These are phyloP conservation scores for Aspergillus coremiiformis DNA, from an alignment of 495 filamentous ascomycete genomes.

Conservation along the genomic window DNA sequence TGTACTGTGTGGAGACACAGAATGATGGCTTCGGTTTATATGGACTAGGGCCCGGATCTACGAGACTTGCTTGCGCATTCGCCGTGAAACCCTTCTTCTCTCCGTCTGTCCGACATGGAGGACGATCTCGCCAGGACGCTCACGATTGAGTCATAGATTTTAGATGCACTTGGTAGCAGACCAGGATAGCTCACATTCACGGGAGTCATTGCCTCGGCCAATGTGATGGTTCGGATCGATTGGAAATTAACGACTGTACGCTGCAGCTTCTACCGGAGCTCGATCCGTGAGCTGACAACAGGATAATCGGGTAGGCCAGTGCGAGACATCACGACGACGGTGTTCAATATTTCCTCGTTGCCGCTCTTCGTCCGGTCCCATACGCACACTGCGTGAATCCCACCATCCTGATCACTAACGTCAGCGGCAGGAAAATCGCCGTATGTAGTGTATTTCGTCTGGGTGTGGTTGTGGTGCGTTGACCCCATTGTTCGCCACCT, in stretches of 20 bases:
- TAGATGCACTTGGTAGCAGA: neutral
- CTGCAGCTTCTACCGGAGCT: neutral
- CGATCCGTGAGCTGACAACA: neutral
- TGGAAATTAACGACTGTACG: neutral
- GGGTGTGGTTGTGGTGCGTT: neutral
- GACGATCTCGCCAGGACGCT: neutral
- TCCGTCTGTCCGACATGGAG: neutral
- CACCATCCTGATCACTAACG: neutral
- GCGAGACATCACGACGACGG: neutral
- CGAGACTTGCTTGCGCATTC: no score
- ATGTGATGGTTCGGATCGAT: neutral
- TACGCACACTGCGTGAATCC: neutral
- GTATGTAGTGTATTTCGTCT: neutral
- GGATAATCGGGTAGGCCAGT: neutral
- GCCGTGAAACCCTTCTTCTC: no score
- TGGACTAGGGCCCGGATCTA: neutral
- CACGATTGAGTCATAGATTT: neutral
- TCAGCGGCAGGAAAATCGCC: neutral
- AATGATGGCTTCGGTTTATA: neutral
- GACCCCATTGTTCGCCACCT: neutral
- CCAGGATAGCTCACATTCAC: neutral
- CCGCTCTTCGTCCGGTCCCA: neutral
- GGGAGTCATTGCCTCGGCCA: neutral
- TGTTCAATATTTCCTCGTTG: neutral
- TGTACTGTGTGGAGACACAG: no score